Evolutionary conservation across 2,329 filamentous ascomycete species (phyloP), one percentile per base, ranked within the genome.

Genomic region (Apiospora pterosperma): DNA sequence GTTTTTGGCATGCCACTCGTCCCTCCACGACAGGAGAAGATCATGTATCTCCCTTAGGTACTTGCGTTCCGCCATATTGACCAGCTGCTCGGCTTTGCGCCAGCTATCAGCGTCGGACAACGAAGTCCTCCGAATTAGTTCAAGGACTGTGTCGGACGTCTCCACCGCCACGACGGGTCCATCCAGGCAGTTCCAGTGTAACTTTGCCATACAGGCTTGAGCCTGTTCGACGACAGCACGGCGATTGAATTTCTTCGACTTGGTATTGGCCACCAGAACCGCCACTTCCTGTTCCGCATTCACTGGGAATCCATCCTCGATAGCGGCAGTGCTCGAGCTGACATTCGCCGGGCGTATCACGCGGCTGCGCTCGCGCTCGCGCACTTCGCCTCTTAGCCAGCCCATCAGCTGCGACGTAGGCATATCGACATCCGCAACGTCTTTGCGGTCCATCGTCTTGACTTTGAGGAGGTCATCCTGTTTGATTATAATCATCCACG

Each of bases 191-290:
- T 86, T 86, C 36, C 90, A 86, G 14, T 93, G 84, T 39, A 94
- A 82, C 64, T 85, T 86, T 36, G 86, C 83, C 5, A 82, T 83
- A 68, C 81, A 83, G 64, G 74, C 76, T 77, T 88, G 88, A 67
- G 90, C 90, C 69, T 94, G 91, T 75, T 97, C 92, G 59, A 97
- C 89, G 61, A 98, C 93, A 34, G 90, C 90, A 73, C 89, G 89
- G 62, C 95, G 89, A 78, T 97, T 97, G 68, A 91, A 92, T 80
- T 97, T 98, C 78, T 97, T 97, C 76, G 90, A 93, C 71, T 90
- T 89, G 61, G 93, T 94, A 64, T 92, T 90, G 1, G 92, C 88
- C 6, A 93, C 85, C 4, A 97, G 84, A n/a, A 98, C 90, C 66
- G 91, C 90, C 58, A 98, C 93, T 64, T 95, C 91, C 69, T 91